These are phyloP conservation scores for Cordyceps pruinosa DNA, from an alignment of 2,329 filamentous ascomycete genomes.

Conservation along the genomic window DNA sequence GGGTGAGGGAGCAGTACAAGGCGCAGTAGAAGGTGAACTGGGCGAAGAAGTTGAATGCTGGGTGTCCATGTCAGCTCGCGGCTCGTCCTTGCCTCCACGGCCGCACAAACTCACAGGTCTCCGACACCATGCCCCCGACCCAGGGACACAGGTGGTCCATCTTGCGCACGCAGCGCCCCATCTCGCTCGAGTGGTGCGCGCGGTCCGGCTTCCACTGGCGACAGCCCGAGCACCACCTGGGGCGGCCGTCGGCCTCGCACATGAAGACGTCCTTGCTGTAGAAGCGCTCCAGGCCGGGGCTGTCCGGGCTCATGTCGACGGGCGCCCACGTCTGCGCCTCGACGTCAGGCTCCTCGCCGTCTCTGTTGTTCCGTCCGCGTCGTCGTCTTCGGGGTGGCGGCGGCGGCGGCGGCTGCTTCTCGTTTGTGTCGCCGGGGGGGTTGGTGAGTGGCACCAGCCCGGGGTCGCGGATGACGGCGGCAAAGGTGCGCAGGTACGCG, in stretches of 20 bases:
- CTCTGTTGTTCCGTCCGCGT: constrained; percentile 13
- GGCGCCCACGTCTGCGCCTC: constrained; percentile 27
- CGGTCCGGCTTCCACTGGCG: constrained; percentile 83
- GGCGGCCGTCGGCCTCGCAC: constrained; percentile 76
- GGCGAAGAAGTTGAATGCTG: constrained; percentile 83
- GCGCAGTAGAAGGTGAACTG: constrained; percentile 75
- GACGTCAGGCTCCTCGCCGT: constrained; percentile 12
- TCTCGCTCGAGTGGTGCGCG: constrained; percentile 77
- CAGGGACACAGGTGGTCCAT: constrained; percentile 97
- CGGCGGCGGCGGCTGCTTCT: constrained; percentile 23
- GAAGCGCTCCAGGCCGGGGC: constrained; percentile 65
- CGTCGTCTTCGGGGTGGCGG: constrained; percentile 13
- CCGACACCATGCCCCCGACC: constrained; percentile 89
- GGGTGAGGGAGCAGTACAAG: constrained; percentile 56
- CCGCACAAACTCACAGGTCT: constrained; percentile 51
- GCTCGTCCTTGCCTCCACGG: background rate
- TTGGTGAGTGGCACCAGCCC: constrained; percentile 62
- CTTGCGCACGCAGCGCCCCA: constrained; percentile 73
- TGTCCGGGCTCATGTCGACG: constrained; percentile 48
- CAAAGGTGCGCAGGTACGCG: constrained; percentile 65
- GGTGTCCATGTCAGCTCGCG: background rate
- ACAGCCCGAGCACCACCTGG: constrained; percentile 79
- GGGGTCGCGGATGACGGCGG: constrained; percentile 61
- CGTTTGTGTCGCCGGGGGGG: constrained; percentile 21
- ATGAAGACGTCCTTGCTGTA: constrained; percentile 79